Evolutionary conservation across 2,329 filamentous ascomycete genomes (phyloP).

Genomic region (Alternaria arbusti): DNA sequence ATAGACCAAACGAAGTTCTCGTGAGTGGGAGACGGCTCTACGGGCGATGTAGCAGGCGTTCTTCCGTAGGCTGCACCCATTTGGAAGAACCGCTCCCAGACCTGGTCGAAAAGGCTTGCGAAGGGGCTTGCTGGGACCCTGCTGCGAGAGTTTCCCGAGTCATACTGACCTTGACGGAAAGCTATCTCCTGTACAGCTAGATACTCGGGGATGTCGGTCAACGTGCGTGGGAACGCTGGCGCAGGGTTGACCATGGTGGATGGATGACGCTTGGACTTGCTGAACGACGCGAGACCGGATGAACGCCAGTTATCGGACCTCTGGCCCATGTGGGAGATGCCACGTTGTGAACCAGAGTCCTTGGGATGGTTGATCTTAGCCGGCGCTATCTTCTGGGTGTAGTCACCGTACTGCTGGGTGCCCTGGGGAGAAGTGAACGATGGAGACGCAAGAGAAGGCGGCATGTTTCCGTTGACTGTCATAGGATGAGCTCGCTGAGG

Average conservation of each 20-base stretch:
- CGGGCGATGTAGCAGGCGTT: constrained; percentile 2
- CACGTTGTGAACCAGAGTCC: neutral
- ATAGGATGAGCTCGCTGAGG: constrained; percentile 4
- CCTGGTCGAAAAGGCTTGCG: constrained; percentile 15
- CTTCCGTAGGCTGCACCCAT: constrained; percentile 21
- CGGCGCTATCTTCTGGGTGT: constrained; percentile 4
- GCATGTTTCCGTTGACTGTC: neutral
- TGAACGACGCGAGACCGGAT: constrained; percentile 5
- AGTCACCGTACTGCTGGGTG: constrained; percentile 3
- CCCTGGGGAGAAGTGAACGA: constrained; percentile 1
- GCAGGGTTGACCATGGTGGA: constrained; percentile 1
- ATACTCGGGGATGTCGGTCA: constrained; percentile 25
- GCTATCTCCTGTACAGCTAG: constrained; percentile 32
- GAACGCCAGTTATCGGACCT: constrained; percentile 3
- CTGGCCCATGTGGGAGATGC: constrained; percentile 7
- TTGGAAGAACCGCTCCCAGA: constrained; percentile 28
- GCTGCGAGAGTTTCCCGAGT: constrained; percentile 8
- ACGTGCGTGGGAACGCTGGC: constrained; percentile 2
- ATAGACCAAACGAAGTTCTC: constrained; percentile 30
- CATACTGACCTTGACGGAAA: constrained; percentile 32
- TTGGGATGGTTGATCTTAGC: neutral
- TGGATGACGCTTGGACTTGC: neutral
- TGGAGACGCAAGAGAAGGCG: neutral
- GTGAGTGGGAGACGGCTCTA: constrained; percentile 4
- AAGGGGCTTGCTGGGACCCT: constrained; percentile 26